Evolutionary conservation across 352 stramenopile genomes (phyloP).

Genomic region (Globisporangium carolinianum): DNA sequence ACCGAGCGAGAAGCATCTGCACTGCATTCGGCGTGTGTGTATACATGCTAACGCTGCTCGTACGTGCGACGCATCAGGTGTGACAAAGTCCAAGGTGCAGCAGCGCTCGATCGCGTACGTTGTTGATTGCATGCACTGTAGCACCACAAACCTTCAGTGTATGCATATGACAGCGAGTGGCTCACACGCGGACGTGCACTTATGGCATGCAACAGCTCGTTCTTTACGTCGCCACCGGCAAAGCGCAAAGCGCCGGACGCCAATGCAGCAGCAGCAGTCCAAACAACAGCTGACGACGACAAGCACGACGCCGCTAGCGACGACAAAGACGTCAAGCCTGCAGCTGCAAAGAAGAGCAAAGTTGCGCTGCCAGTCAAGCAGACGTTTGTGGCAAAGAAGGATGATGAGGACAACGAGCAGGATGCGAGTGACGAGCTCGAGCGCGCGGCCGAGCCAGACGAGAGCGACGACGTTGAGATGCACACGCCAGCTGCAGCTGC

Average conservation of each 20-base stretch:
- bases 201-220: constrained; percentile 23
- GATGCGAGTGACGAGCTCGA: constrained; percentile 10
- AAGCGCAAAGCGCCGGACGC: constrained; percentile 30
- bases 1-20: too few species aligned
- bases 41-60: too few species aligned
- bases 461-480: constrained; percentile 22
- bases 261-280: background rate
- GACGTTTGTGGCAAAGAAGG: background rate
- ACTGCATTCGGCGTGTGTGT: background rate
- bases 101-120: constrained; percentile 68
- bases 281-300: background rate
- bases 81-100: constrained; percentile 31
- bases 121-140: background rate
- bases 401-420: constrained; percentile 7
- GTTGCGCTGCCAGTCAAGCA: background rate
- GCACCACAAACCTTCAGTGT: background rate
- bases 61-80: background rate
- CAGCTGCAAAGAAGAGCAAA: constrained; percentile 9
- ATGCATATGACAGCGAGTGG: background rate
- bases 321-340: background rate
- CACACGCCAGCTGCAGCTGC: constrained; percentile 10
- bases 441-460: constrained; percentile 18
- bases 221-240: constrained; percentile 34
- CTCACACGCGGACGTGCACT: background rate
- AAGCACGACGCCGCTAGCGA: background rate